A percentile compares a stretch with the other conserved stretches of the same genome.
Evolutionary conservation across 2,329 filamentous ascomycete genomes (phyloP).

Genomic region (Microsporum canis): DNA sequence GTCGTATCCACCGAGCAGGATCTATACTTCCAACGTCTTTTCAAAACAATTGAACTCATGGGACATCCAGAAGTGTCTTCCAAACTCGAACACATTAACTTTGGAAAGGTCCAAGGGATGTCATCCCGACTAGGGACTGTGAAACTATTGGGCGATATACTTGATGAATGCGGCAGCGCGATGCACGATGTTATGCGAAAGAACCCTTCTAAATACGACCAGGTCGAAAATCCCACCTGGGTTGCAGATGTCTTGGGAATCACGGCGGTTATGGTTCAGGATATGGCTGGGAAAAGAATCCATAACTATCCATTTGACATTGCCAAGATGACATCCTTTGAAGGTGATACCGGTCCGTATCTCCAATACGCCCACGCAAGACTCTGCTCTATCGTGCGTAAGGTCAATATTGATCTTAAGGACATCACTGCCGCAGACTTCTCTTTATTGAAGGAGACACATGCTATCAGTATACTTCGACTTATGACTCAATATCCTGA

Average conservation of each 20-base stretch:
- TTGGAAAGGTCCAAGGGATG: slow-evolving; percentile 61
- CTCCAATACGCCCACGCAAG: slow-evolving; percentile 73
- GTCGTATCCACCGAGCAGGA: slow-evolving; percentile 64
- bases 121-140: slow-evolving; percentile 59
- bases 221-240: slow-evolving; percentile 63
- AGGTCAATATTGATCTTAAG: slow-evolving; percentile 42
- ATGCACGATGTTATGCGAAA: slow-evolving; percentile 86
- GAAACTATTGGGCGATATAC: slow-evolving; percentile 54
- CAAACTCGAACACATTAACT: slow-evolving; percentile 64
- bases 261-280: slow-evolving; percentile 81
- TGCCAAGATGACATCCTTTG: slow-evolving; percentile 70
- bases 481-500: slow-evolving; percentile 77
- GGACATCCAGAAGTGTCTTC: slow-evolving; percentile 55
- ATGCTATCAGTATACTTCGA: slow-evolving; percentile 62
- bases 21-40: slow-evolving; percentile 60
- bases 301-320: slow-evolving; percentile 63
- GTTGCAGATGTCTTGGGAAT: slow-evolving; percentile 74
- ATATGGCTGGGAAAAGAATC: slow-evolving; percentile 73
- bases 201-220: slow-evolving; percentile 71
- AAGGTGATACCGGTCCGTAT: slow-evolving; percentile 76
- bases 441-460: slow-evolving; percentile 56
- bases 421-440: slow-evolving; percentile 55
- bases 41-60: slow-evolving; percentile 65
- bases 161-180: slow-evolving; percentile 64
- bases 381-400: slow-evolving; percentile 51